Percentiles rank a stretch among this genome's conserved stretches.
phyloP scores from a whole-genome alignment of 2,329 filamentous ascomycete genomes.

The Hypomyces perniciosus region DNA sequence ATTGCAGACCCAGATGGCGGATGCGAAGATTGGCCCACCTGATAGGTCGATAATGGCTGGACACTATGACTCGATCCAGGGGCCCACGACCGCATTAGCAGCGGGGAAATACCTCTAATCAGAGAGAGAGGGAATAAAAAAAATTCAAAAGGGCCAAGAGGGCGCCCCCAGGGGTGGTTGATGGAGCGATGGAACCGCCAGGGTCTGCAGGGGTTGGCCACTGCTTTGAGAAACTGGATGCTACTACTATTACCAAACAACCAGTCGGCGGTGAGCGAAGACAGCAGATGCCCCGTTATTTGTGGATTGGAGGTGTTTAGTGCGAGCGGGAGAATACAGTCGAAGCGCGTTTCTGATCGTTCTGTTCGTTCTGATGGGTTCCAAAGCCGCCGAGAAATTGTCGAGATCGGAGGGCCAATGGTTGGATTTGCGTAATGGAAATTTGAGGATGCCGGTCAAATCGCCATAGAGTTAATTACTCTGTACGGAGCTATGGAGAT shows the following conservation, averaged over 20 bases:
- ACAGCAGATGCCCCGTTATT: background rate
- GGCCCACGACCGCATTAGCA: slow-evolving; percentile 2
- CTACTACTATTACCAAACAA: background rate
- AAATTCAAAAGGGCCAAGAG: slow-evolving; percentile 1
- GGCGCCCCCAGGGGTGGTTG: slow-evolving; percentile 1
- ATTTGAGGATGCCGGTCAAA: background rate
- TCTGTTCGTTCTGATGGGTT: background rate
- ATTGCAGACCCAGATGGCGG: slow-evolving; percentile 11
- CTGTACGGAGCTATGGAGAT: no score
- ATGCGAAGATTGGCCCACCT: slow-evolving; percentile 6
- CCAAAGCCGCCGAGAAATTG: slow-evolving; percentile 6
- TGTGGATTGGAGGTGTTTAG: background rate
- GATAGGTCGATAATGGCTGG: background rate
- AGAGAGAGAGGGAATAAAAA: slow-evolving; percentile 1
- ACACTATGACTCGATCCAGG: background rate
- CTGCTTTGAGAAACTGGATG: background rate
- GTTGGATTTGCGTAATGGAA: slow-evolving; percentile 4
- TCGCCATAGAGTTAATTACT: no score
- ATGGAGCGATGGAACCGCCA: background rate
- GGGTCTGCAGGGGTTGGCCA: slow-evolving; percentile 1
- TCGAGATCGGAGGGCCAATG: slow-evolving; percentile 2
- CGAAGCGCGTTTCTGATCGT: background rate
- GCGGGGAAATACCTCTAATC: slow-evolving; percentile 1
- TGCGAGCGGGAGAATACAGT: background rate
- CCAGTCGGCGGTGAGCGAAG: slow-evolving; percentile 10